Base-by-base conservation (phyloP, 2,329 filamentous ascomycete genomes). In the Aureobasidium leucospermi region DNA sequence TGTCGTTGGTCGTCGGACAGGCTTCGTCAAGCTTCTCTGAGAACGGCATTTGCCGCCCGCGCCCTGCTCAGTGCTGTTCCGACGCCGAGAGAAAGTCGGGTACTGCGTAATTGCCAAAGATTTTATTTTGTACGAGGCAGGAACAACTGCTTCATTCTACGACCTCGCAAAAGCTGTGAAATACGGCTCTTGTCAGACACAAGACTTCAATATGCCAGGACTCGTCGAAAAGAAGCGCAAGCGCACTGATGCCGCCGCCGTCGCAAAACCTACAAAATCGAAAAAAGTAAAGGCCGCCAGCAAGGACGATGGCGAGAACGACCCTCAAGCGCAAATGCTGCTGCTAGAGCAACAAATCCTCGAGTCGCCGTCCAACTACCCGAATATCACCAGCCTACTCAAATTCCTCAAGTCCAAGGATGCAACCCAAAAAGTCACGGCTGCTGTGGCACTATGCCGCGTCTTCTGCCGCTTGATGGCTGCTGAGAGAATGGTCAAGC, bases 291-390 rank as follows among this genome's bases (percentile, higher is more conserved):
- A 66, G 68, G 60, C 63, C 61, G 29, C 48, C 32, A 38, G 23
- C 29, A 46, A 42, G 9, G 62, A 48, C 2, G 60, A 63, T 39
- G 67, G 72, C 58, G 71, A 70, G 15, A 56, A 81, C 63, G 81
- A 85, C 68, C 72, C 78, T 47, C 82, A 87, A 69, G 79, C 82
- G 59, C 81, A 84, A 63, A 89, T 96, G 61, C 75, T 93, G 43
- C 76, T 84, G 58, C 81, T 96, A 58, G 92, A 96, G 75, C 80
- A 84, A 63, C 86, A 89, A 60, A 91, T 97, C 59, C 75, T 91
- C 63, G 86, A 94, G 72, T 96, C 91, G 52, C 88, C 85, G 69
- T 90, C 91, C 73, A 84, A 96, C 74, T 96, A 95, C 79, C 96
- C 96, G 78, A 90, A 96, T 70, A 93, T 97, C 68, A 81, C 84